Base-by-base conservation (phyloP, 805 yeast species). In the Nakazawaea ambrosiae region DNA sequence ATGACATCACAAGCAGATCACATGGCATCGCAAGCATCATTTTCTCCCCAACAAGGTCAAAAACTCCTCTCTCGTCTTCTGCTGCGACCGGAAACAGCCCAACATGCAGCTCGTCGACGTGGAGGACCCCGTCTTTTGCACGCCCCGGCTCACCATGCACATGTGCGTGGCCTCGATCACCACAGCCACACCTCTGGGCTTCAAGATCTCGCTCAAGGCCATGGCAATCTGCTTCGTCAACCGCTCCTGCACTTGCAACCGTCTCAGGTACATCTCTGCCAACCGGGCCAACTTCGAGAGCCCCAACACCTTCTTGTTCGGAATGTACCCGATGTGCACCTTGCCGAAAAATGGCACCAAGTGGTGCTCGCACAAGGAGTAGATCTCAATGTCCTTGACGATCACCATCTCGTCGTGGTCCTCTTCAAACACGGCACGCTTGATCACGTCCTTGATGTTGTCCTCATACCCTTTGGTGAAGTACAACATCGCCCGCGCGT, bases 361-460 rank as follows among this genome's bases (percentile, higher is more conserved):
- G 62, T 92, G 99, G 58, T 92, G 99, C 62, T 92, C 99, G 61
- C 99, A 92, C 37, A 92, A 67, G 3, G 96, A 86, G 57, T 80
- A 84, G 37, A 92, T 75, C 49, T 87, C 96, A 41, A 92, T 92
- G 59, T 92, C 97, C 54, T 90, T 74, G 19, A 92, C 98, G 46
- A 92, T 89, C 33, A 92, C 97, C 97, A 92, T 92, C 56, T 92
- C 99, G 58, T 92, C 97, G 56, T 92, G 98, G 56, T 92, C 95
- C 57, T 92, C 97, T 57, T 92, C 97, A 50, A 92, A 92, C 5
- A 92, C 95, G 0, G 98, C 98, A 43, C 89, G 72, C 51, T 92
- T 90, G 53, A 92, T 83, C 20, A 88, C 96, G 54, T 86, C 95
- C 45, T 85, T 72, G 43, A 92, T 82, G 57, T 88, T 89, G 49